These are phyloP conservation scores for Mediolabrus comicus DNA, from an alignment of 108 stramenopile species.

Conservation along the genomic window DNA sequence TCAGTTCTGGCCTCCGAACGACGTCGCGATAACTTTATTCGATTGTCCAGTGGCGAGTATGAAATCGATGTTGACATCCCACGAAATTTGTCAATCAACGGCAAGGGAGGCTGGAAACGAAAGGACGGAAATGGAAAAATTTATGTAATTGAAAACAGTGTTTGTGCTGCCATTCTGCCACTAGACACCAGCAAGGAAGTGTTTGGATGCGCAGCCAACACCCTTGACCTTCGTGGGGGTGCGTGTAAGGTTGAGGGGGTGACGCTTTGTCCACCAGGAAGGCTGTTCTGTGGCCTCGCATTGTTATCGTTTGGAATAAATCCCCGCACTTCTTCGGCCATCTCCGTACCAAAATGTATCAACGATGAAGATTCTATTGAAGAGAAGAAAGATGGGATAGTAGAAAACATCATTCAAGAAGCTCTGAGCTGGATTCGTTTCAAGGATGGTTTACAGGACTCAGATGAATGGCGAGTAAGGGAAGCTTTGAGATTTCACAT, in stretches of 20 bases:
- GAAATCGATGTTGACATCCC: constrained; percentile 29
- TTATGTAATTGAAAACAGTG: constrained; percentile 41
- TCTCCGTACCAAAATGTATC: neutral
- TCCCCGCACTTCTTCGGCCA: constrained; percentile 7
- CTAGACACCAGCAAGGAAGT: constrained; percentile 9
- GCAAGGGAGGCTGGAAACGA: constrained; percentile 33
- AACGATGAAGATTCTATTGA: constrained; percentile 9
- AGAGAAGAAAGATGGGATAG: constrained; percentile 6
- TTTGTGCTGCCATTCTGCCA: constrained; percentile 35
- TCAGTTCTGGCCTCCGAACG: constrained; percentile 66
- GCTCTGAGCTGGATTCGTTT: constrained; percentile 7
- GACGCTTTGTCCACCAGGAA: constrained; percentile 62
- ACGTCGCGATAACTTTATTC: constrained; percentile 44
- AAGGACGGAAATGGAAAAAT: constrained; percentile 14
- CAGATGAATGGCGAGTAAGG: constrained; percentile 22
- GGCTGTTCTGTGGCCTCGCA: constrained; percentile 57
- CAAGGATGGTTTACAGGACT: constrained; percentile 10
- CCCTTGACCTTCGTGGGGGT: constrained; percentile 66
- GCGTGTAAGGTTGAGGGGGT: constrained; percentile 58
- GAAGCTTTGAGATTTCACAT: constrained; percentile 56
- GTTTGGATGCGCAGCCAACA: constrained; percentile 58
- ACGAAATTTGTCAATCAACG: constrained; percentile 21
- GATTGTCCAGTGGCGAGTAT: constrained; percentile 19
- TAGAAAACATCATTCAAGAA: constrained; percentile 14
- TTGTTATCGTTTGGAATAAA: constrained; percentile 59